phyloP scores from a whole-genome alignment of 2,329 filamentous ascomycete species.

The Podosphaera xanthii region DNA sequence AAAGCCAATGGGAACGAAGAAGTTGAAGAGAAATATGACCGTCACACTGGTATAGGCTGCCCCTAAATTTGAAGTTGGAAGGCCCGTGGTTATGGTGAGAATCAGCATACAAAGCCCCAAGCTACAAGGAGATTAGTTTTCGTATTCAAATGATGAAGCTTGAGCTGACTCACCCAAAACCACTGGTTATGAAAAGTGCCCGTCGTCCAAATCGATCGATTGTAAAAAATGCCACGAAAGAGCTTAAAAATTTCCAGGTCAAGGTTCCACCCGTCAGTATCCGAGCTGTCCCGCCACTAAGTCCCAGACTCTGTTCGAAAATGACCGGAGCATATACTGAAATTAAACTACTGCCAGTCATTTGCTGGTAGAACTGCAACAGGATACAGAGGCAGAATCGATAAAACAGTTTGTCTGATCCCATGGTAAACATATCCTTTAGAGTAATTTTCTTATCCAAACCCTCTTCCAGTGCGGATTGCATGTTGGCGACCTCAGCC shows the following conservation, averaged over 20 bases:
- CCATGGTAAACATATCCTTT: conserved; percentile 51
- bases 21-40: conserved; percentile 36
- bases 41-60: conserved; percentile 28
- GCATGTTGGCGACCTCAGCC: conserved; percentile 39
- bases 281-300: conserved; percentile 24
- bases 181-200: conserved; percentile 27
- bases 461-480: conserved; percentile 10
- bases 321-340: conserved; percentile 57
- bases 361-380: conserved; percentile 51
- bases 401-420: conserved; percentile 39
- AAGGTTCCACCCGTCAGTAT: conserved; percentile 25
- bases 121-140: not conserved
- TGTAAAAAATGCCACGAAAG: conserved; percentile 26
- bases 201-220: conserved; percentile 44
- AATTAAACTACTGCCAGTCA: conserved; percentile 50
- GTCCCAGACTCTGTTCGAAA: conserved; percentile 24
- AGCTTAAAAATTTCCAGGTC: conserved; percentile 32
- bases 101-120: conserved; percentile 32
- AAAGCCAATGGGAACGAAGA: conserved; percentile 35
- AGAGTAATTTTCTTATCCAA: conserved; percentile 33
- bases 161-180: conserved; percentile 18
- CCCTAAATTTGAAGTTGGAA: conserved; percentile 21
- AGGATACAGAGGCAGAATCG: conserved; percentile 44
- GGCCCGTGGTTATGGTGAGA: conserved; percentile 28
- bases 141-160: not conserved